These are phyloP conservation scores for Rhododendron henanense DNA, from an alignment of 148 eudicot genomes.

Conservation along the genomic window DNA sequence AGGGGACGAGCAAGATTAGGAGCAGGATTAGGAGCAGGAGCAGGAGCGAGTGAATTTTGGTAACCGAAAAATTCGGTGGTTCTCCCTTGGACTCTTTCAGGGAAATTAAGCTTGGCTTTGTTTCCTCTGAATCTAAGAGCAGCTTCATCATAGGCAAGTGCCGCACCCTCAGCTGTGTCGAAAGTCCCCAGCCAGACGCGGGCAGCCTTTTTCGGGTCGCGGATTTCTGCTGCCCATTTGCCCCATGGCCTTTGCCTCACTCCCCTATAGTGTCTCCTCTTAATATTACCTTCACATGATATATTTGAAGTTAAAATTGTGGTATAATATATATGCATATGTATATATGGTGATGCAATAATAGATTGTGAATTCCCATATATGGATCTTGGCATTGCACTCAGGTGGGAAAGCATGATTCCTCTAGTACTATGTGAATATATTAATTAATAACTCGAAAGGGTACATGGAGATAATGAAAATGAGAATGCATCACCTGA, in stretches of 20 bases:
- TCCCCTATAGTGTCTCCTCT: constrained; percentile 10
- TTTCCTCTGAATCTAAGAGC: constrained; percentile 5
- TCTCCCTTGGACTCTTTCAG: neutral
- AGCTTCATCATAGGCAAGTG: neutral
- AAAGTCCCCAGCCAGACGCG: neutral
- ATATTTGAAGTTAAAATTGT: neutral
- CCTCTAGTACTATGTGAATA: neutral
- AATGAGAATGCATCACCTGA: neutral
- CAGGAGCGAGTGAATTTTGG: neutral
- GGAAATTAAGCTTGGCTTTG: constrained; percentile 6
- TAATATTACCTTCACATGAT: constrained; percentile 2
- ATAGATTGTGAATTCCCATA: neutral
- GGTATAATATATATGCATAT: neutral
- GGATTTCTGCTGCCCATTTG: constrained; percentile 7
- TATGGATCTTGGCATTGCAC: neutral
- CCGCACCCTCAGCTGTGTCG: neutral
- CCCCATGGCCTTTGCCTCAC: constrained; percentile 12
- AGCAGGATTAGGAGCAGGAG: neutral
- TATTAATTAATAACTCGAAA: too few relatives aligned
- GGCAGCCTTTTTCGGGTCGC: constrained; percentile 2
- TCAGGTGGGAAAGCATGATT: neutral
- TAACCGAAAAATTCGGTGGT: neutral
- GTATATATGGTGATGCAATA: neutral
- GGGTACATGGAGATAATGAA: neutral
- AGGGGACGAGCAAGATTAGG: neutral